Evolutionary conservation across 2,329 filamentous ascomycete species (phyloP).

Genomic region (Arachnopeziza araneosa): DNA sequence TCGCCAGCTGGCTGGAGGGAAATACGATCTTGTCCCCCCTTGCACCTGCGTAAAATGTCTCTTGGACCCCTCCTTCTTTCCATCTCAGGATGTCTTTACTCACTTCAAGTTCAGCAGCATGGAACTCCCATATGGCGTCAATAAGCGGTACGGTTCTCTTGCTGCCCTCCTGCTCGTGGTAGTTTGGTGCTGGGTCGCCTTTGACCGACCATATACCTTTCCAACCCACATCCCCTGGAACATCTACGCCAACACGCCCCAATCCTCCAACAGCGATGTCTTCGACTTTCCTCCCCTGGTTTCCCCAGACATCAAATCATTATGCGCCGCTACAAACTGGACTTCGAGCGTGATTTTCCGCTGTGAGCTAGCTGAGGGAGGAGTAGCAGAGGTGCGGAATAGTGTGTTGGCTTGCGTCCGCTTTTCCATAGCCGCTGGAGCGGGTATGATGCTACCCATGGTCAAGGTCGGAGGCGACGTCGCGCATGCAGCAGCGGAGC

Average conservation of each 20-base stretch:
- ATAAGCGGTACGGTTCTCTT: slow-evolving; percentile 17
- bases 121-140: slow-evolving; percentile 7
- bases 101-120: background rate
- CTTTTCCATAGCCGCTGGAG: slow-evolving; percentile 26
- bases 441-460: slow-evolving; percentile 16
- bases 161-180: slow-evolving; percentile 10
- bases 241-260: slow-evolving; percentile 17
- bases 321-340: slow-evolving; percentile 24
- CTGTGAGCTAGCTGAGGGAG: slow-evolving; percentile 24
- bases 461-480: slow-evolving; percentile 21
- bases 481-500: slow-evolving; percentile 8
- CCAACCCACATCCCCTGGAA: slow-evolving; percentile 17
- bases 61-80: background rate
- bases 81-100: background rate
- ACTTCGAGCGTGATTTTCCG: slow-evolving; percentile 22
- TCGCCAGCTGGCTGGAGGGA: background rate
- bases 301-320: slow-evolving; percentile 17
- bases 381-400: slow-evolving; percentile 27
- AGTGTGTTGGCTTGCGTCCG: slow-evolving; percentile 27
- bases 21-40: background rate
- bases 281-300: slow-evolving; percentile 22
- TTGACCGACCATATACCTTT: slow-evolving; percentile 18
- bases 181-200: slow-evolving; percentile 20
- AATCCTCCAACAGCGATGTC: slow-evolving; percentile 3
- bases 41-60: background rate